Evolutionary conservation across 2,329 filamentous ascomycete species (phyloP).

Genomic region (Ceratocystis colombiana): DNA sequence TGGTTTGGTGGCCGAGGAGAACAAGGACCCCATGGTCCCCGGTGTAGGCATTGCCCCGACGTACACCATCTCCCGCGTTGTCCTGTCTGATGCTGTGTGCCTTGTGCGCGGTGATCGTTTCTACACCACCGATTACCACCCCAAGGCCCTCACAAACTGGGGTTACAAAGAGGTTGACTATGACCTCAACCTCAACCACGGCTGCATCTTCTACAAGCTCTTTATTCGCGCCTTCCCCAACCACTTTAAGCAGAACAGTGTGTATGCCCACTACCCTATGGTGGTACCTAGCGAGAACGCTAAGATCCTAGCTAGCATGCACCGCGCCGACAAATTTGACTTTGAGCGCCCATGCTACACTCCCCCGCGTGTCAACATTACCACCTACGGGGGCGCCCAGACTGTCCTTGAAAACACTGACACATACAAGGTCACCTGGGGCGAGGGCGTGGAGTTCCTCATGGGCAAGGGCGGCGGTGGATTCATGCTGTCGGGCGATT

Average conservation of each 20-base stretch:
- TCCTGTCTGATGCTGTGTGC: constrained; percentile 68
- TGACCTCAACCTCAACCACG: constrained; percentile 65
- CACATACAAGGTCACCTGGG: constrained; percentile 57
- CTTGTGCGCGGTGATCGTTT: constrained; percentile 68
- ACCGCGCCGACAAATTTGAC: constrained; percentile 57
- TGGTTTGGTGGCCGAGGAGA: constrained; percentile 64
- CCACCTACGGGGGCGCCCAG: constrained; percentile 51
- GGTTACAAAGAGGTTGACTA: constrained; percentile 66
- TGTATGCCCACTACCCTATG: constrained; percentile 74
- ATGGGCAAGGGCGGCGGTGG: constrained; percentile 46
- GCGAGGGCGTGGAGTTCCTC: constrained; percentile 51
- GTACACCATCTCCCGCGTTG: constrained; percentile 66
- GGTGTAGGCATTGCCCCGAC: constrained; percentile 66
- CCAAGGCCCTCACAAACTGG: constrained; percentile 71
- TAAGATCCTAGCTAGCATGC: constrained; percentile 57
- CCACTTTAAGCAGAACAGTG: constrained; percentile 65
- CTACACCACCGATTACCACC: constrained; percentile 68
- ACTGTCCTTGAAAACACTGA: constrained; percentile 50
- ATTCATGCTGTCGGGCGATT: constrained; percentile 48
- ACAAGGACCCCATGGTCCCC: constrained; percentile 61
- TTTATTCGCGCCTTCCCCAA: constrained; percentile 66
- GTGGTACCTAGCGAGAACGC: constrained; percentile 60
- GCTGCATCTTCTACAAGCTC: constrained; percentile 77
- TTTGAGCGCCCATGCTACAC: constrained; percentile 51
- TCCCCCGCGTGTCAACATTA: constrained; percentile 45